These are phyloP conservation scores for Clarireedia hainanense DNA, from an alignment of 2,329 filamentous ascomycete species.

Conservation along the genomic window DNA sequence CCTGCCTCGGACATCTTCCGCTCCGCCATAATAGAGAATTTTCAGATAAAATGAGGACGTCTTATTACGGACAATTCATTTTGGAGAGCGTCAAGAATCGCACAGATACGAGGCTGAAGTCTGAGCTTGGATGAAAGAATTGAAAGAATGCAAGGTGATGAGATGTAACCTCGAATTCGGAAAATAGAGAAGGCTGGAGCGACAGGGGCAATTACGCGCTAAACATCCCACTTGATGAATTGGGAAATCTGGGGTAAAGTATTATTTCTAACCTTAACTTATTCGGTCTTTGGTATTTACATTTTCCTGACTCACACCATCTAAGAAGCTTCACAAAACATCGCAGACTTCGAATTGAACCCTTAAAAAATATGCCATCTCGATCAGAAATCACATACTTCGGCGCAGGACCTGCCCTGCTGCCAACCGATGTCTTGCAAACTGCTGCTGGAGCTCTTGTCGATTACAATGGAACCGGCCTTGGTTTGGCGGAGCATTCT, in stretches of 20 bases:
- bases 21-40: conserved; percentile 32
- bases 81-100: too few relatives aligned
- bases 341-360: too few relatives aligned
- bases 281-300: background rate
- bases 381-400: conserved; percentile 65
- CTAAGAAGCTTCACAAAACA: too few relatives aligned
- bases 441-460: conserved; percentile 68
- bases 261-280: background rate
- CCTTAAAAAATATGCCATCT: conserved; percentile 3
- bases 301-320: too few relatives aligned
- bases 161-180: too few relatives aligned
- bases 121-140: too few relatives aligned
- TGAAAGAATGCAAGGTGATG: too few relatives aligned
- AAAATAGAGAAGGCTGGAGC: background rate
- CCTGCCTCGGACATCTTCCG: conserved; percentile 39
- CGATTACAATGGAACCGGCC: conserved; percentile 72
- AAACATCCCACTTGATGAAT: conserved; percentile 3
- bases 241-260: conserved; percentile 4
- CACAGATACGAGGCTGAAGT: too few relatives aligned
- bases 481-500: conserved; percentile 84
- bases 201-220: background rate
- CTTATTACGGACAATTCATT: background rate
- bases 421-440: conserved; percentile 77
- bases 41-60: background rate
- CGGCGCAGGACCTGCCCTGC: conserved; percentile 79